phyloP scores from a whole-genome alignment of 208 protist genomes.

The Leishmania gerbilli region DNA sequence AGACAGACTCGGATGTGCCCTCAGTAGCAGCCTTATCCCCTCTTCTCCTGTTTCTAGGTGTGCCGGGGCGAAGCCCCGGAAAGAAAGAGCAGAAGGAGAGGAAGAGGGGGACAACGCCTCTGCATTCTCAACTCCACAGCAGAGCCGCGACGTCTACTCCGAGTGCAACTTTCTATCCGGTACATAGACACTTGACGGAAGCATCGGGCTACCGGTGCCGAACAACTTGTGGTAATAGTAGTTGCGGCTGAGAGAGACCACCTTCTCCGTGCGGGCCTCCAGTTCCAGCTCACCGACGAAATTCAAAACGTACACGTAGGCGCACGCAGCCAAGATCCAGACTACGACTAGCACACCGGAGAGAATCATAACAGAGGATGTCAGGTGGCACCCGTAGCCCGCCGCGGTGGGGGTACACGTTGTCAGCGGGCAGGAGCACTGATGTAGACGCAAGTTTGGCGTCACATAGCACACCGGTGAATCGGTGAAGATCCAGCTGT shows the following conservation, averaged over 20 bases:
- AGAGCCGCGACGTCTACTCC: neutral
- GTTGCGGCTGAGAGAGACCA: conserved; percentile 33
- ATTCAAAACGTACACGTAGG: conserved; percentile 75
- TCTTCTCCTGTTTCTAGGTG: neutral
- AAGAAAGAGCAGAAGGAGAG: neutral
- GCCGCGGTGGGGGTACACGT: conserved; percentile 42
- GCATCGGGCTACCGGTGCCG: conserved; percentile 33
- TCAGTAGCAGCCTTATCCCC: neutral
- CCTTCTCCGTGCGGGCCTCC: conserved; percentile 32
- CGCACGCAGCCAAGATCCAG: conserved; percentile 59
- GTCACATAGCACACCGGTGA: conserved; percentile 73
- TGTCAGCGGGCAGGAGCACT: conserved; percentile 81
- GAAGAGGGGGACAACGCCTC: neutral
- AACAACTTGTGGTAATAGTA: conserved; percentile 87
- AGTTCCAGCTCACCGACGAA: conserved; percentile 46
- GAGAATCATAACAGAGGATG: conserved; percentile 61
- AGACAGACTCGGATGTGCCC: neutral
- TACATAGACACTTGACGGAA: conserved; percentile 17
- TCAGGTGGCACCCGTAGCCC: conserved; percentile 62
- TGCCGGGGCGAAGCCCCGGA: neutral
- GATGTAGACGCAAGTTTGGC: conserved; percentile 50
- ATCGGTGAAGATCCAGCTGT: conserved; percentile 75
- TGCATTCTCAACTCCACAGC: neutral
- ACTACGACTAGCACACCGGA: conserved; percentile 56
- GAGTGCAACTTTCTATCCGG: neutral